phyloP scores from a whole-genome alignment of 1,284 basidiomycete species.

The Golubevia pallescens region DNA sequence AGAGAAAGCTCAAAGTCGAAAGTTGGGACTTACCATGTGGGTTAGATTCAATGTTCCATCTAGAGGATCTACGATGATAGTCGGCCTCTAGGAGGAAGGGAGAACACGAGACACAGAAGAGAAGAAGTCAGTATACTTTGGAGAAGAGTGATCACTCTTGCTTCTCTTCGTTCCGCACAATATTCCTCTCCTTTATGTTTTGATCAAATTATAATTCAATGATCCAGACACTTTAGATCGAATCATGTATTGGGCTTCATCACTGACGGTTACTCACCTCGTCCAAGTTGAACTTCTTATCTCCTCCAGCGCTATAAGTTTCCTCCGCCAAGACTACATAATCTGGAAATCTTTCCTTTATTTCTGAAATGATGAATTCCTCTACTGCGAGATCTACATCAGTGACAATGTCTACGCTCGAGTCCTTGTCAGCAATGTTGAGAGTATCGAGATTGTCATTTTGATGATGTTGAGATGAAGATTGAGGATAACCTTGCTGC shows the following conservation, averaged over 20 bases:
- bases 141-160: slow-evolving; percentile 1
- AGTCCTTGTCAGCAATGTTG: slow-evolving; percentile 8
- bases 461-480: background rate
- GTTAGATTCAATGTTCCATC: slow-evolving; percentile 30
- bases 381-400: slow-evolving; percentile 12
- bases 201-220: too few relatives aligned
- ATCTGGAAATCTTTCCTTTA: slow-evolving; percentile 1
- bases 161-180: too few relatives aligned
- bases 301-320: slow-evolving; percentile 4
- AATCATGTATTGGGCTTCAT: too few relatives aligned
- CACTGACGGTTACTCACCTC: slow-evolving; percentile 10
- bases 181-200: too few relatives aligned
- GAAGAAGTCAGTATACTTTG: too few relatives aligned
- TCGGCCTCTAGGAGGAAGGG: slow-evolving; percentile 23
- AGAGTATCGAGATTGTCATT: background rate
- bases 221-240: too few relatives aligned
- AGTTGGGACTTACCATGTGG: background rate
- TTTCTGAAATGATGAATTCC: slow-evolving; percentile 6
- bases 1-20: background rate
- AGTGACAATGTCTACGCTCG: slow-evolving; percentile 15
- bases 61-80: slow-evolving; percentile 53
- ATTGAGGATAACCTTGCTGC: background rate
- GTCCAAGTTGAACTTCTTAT: slow-evolving; percentile 1
- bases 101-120: background rate
- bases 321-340: slow-evolving; percentile 16